Conservation (phyloP, 306 rosid species). For the Mucuna pruriens region DNA sequence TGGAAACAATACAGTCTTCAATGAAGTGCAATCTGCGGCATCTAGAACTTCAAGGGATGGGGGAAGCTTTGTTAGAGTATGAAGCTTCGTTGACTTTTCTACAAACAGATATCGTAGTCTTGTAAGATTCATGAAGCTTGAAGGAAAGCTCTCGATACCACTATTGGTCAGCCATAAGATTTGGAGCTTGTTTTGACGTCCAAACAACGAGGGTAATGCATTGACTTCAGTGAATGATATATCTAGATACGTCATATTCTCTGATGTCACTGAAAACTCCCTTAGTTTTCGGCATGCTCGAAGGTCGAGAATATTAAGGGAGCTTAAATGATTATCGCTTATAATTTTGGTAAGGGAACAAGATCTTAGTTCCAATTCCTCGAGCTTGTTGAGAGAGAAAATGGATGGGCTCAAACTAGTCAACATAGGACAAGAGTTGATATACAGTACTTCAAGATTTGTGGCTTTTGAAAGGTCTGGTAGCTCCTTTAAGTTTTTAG, state of each 20-base stretch:
- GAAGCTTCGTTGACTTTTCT: not conserved
- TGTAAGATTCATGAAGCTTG: not conserved
- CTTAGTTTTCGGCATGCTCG: not conserved
- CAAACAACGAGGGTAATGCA: not conserved
- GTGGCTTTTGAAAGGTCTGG: not conserved
- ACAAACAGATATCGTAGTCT: not conserved
- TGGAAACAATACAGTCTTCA: constrained; percentile 8
- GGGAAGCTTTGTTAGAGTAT: constrained; percentile 23
- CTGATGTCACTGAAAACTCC: not conserved
- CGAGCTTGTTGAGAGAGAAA: not conserved
- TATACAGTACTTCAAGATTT: not conserved
- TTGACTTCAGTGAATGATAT: not conserved
- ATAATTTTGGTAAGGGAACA: not conserved
- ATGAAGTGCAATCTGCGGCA: not conserved
- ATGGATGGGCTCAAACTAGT: not conserved
- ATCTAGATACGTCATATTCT: not conserved
- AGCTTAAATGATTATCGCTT: not conserved
- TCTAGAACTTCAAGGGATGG: not conserved
- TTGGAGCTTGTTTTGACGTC: constrained; percentile 1
- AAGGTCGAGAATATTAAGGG: not conserved
- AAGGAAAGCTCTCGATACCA: not conserved
- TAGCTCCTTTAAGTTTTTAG: not conserved
- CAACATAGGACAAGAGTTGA: not conserved
- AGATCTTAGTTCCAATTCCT: not conserved
- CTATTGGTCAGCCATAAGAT: not conserved